Percentiles rank a stretch among this genome's conserved stretches.
Evolutionary conservation across 257 asterid species (phyloP).

Genomic region (Lavandula angustifolia): DNA sequence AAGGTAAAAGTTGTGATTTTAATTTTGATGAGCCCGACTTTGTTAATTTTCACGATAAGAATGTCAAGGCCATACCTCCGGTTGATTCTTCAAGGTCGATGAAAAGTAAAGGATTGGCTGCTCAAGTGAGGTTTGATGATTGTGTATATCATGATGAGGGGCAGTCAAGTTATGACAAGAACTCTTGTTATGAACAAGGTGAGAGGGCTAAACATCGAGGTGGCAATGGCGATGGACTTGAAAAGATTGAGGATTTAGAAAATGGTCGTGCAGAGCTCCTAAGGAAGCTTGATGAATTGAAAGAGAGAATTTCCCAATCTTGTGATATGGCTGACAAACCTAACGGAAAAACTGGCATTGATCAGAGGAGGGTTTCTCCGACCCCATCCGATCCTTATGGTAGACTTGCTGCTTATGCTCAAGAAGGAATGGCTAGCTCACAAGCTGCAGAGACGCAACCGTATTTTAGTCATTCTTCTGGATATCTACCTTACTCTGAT

Average conservation of each 20-base stretch:
- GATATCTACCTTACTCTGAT: conserved; percentile 42
- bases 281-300: conserved; percentile 75
- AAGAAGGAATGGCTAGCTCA: conserved; percentile 37
- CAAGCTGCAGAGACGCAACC: neutral
- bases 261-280: conserved; percentile 76
- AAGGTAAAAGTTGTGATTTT: conserved; percentile 35
- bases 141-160: conserved; percentile 55
- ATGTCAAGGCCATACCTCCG: conserved; percentile 28
- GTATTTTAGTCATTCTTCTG: conserved; percentile 41
- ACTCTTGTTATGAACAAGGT: conserved; percentile 52
- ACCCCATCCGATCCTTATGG: conserved; percentile 47
- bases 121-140: conserved; percentile 47
- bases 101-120: conserved; percentile 27
- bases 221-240: conserved; percentile 47
- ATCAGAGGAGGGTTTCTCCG: conserved; percentile 41
- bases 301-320: conserved; percentile 65
- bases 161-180: conserved; percentile 51
- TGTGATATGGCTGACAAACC: conserved; percentile 59
- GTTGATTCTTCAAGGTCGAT: conserved; percentile 46
- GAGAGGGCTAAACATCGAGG: conserved; percentile 46
- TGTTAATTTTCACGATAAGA: conserved; percentile 37
- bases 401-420: conserved; percentile 43
- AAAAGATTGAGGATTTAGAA: conserved; percentile 60
- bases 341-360: conserved; percentile 44
- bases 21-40: conserved; percentile 42